Evolutionary conservation across 345 rosid genomes (phyloP), one percentile per base, ranked within the genome.

Genomic region (Gossypium mustelinum): DNA sequence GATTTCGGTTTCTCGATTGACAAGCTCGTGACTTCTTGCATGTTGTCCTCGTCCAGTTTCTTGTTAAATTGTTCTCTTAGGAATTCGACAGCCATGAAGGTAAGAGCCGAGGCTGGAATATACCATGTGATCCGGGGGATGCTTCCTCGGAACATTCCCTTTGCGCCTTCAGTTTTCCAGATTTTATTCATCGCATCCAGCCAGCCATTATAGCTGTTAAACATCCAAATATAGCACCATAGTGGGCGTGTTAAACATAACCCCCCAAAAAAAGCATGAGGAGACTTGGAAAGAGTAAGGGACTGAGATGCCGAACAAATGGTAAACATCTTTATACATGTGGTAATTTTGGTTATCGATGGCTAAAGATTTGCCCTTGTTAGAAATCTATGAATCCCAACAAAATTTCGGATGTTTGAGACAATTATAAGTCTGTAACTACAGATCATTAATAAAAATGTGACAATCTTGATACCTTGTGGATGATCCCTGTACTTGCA

Each of bases 81-180:
- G 79, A 89, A 90, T 82, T 94, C 98, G 11, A 94, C 93, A 25
- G 94, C 98, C 98, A 94, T 94, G 91, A 94, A 94, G 11, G 93
- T 94, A 16, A 94, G 93, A 48, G 98, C 97, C 11, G 97, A 92
- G 45, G 98, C 98, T 22, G 98, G 97, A 79, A 94, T 84, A 75
- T 94, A 90, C 98, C 98, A 94, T 69, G 91, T 84, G 69, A 92
- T 89, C 77, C 98, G 86, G 22, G 98, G 97, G 75, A 94, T 76
- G 81, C 98, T 94, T 78, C 97, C 97, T 60, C 92, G 81, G 80
- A 94, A 94, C 77, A 94, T 76, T 8, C 97, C 98, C 56, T 86
- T 84, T 0, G 80, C 76, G 20, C 98, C 98, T 87, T 94, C 98
- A 16, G 55, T 75, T 77, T 51, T 82, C 91, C 88, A 92, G 73